A percentile compares a stretch with the other conserved stretches of the same genome.
Evolutionary conservation across 441 rosid species (phyloP).

Genomic region (Isatis lusitanica): DNA sequence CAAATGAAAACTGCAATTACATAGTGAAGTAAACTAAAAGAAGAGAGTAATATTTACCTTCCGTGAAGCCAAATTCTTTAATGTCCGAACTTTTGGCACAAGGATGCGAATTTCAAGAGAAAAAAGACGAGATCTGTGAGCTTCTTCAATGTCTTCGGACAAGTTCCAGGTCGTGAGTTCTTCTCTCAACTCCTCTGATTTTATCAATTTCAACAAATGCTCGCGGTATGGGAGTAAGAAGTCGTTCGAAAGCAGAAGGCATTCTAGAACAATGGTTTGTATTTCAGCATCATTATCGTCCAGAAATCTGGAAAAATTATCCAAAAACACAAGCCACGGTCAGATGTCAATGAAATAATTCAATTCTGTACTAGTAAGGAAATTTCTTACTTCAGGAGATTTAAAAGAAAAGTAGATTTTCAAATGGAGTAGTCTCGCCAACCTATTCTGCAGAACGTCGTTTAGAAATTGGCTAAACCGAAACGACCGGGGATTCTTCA

Average conservation of each 20-base stretch:
- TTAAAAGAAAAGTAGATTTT: slow-evolving; percentile 5
- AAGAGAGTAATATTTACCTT: slow-evolving; percentile 52
- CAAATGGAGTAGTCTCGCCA: slow-evolving; percentile 27
- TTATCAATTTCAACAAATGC: slow-evolving; percentile 80
- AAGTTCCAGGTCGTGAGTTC: slow-evolving; percentile 92
- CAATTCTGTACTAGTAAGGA: slow-evolving; percentile 4
- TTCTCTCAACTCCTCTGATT: slow-evolving; percentile 73
- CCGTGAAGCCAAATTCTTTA: slow-evolving; percentile 80
- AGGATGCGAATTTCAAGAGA: slow-evolving; percentile 71
- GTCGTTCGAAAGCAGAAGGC: slow-evolving; percentile 78
- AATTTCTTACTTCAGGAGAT: background rate
- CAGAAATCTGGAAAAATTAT: slow-evolving; percentile 68
- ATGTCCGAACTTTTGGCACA: slow-evolving; percentile 86
- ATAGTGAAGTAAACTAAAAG: slow-evolving; percentile 15
- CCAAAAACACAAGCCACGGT: slow-evolving; percentile 1
- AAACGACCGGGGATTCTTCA: slow-evolving; percentile 71
- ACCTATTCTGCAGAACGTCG: slow-evolving; percentile 82
- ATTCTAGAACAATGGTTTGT: slow-evolving; percentile 83
- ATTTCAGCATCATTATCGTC: slow-evolving; percentile 87
- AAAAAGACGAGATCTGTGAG: slow-evolving; percentile 63
- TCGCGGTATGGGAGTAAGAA: slow-evolving; percentile 74
- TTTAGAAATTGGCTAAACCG: slow-evolving; percentile 65
- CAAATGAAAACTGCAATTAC: slow-evolving; percentile 10
- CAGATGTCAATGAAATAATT: slow-evolving; percentile 21
- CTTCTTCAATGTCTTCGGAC: slow-evolving; percentile 67